Evolutionary conservation across 768 basidiomycete genomes (phyloP).

Genomic region (Boletus subparvulus): DNA sequence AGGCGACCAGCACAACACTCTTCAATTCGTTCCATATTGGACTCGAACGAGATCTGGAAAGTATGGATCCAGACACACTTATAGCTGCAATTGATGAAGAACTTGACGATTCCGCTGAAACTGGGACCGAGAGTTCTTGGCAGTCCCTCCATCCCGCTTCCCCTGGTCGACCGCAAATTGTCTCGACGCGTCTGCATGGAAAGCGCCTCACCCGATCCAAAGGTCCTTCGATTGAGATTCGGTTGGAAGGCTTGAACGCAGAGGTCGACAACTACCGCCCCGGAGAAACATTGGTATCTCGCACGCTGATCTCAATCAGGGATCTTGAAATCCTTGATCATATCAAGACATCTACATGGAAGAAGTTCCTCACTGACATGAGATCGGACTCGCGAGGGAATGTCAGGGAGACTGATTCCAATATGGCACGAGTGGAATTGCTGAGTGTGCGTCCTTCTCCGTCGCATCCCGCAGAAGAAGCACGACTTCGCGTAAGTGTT

Average conservation of each 20-base stretch:
- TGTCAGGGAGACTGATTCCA: constrained; percentile 84
- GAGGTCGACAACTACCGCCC: constrained; percentile 67
- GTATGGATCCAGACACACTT: constrained; percentile 70
- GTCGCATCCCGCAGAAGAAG: constrained; percentile 68
- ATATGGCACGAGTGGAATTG: constrained; percentile 91
- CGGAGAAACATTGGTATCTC: constrained; percentile 56
- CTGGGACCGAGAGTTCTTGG: constrained; percentile 84
- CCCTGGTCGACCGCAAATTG: constrained; percentile 40
- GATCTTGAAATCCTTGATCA: constrained; percentile 93
- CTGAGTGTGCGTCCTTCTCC: constrained; percentile 70
- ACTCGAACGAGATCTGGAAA: constrained; percentile 72
- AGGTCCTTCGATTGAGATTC: constrained; percentile 81
- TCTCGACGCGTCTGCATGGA: constrained; percentile 44
- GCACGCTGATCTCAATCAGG: constrained; percentile 63
- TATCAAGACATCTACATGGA: constrained; percentile 98
- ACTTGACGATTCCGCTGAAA: constrained; percentile 73
- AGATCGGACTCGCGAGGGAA: constrained; percentile 85
- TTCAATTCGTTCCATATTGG: constrained; percentile 97
- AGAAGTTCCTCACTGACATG: constrained; percentile 89
- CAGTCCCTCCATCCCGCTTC: constrained; percentile 69
- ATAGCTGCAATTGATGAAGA: constrained; percentile 94
- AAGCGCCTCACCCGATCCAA: constrained; percentile 71
- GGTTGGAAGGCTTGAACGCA: constrained; percentile 58
- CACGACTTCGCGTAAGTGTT: constrained; percentile 56
- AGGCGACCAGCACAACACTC: constrained; percentile 69